Evolutionary conservation across 805 yeast species (phyloP).

Genomic region (Candida xyloterini): DNA sequence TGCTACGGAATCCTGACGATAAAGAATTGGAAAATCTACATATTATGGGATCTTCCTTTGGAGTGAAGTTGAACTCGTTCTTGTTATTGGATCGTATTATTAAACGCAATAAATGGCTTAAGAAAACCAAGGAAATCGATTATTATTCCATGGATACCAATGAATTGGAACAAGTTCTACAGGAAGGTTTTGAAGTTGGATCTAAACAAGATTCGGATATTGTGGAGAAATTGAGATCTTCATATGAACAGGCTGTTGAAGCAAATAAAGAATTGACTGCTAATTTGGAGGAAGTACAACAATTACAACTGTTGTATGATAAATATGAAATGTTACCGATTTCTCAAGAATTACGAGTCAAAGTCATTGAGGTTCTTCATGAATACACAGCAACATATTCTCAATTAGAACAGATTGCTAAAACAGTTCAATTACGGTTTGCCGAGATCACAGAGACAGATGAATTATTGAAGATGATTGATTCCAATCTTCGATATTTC

Average conservation of each 20-base stretch:
- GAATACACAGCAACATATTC: conserved; percentile 64
- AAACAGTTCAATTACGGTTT: conserved; percentile 6
- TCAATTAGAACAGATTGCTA: conserved; percentile 13
- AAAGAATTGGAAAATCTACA: conserved; percentile 45
- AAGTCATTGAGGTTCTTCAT: conserved; percentile 70
- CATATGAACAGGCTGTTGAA: conserved; percentile 13
- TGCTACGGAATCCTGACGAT: conserved; percentile 39
- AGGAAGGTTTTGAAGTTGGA: conserved; percentile 23
- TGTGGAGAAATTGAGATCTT: conserved; percentile 11
- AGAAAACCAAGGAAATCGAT: conserved; percentile 22
- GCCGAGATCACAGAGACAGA: conserved; percentile 14
- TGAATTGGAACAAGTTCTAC: conserved; percentile 19
- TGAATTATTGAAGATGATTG: conserved; percentile 17
- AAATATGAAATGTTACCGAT: conserved; percentile 18
- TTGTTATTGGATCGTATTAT: conserved; percentile 39
- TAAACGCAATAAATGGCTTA: conserved; percentile 39
- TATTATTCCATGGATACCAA: conserved; percentile 25
- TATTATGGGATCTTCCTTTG: conserved; percentile 57
- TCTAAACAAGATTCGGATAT: conserved; percentile 16
- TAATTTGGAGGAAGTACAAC: conserved; percentile 2
- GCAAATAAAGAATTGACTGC: conserved; percentile 14
- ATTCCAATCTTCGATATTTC: conserved; percentile 8
- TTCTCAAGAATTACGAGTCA: conserved; percentile 22
- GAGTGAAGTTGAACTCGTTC: conserved; percentile 50
- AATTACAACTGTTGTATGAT: conserved; percentile 11